phyloP scores from a whole-genome alignment of 169 alveolate genomes.

The Plasmodium coatneyi region DNA sequence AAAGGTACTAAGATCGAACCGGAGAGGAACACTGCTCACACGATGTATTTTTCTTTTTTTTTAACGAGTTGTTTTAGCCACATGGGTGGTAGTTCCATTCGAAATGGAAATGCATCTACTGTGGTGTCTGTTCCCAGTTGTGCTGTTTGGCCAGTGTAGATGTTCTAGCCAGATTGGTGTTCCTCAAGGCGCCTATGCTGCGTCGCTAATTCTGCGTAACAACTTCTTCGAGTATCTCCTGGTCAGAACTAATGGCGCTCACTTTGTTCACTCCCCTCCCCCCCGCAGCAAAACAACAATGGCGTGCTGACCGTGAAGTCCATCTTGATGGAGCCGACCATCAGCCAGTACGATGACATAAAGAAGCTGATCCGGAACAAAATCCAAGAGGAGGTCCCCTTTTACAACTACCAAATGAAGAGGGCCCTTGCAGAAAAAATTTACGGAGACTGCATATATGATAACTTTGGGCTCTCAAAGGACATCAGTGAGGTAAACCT shows the following conservation, averaged over 20 bases:
- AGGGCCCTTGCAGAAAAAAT: constrained; percentile 81
- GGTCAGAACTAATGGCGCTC: not conserved
- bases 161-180: not conserved
- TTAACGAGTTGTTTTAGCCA: not conserved
- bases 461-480: constrained; percentile 77
- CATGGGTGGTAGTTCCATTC: not conserved
- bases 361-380: constrained; percentile 69
- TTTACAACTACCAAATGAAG: constrained; percentile 71
- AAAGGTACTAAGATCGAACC: constrained; percentile 12
- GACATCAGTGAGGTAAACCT: constrained; percentile 74
- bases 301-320: constrained; percentile 52
- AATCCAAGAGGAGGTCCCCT: constrained; percentile 44
- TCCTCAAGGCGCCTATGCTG: not conserved
- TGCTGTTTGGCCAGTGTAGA: not conserved
- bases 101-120: not conserved
- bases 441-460: constrained; percentile 86
- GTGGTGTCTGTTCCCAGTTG: not conserved
- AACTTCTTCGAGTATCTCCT: not conserved
- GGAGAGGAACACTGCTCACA: not conserved
- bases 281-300: constrained; percentile 19
- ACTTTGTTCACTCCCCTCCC: not conserved
- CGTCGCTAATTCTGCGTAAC: not conserved
- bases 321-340: constrained; percentile 55
- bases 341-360: constrained; percentile 77
- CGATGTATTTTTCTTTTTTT: not conserved